Base-by-base conservation (phyloP, 1,139 yeast species). In the Dujonia santamariae region DNA sequence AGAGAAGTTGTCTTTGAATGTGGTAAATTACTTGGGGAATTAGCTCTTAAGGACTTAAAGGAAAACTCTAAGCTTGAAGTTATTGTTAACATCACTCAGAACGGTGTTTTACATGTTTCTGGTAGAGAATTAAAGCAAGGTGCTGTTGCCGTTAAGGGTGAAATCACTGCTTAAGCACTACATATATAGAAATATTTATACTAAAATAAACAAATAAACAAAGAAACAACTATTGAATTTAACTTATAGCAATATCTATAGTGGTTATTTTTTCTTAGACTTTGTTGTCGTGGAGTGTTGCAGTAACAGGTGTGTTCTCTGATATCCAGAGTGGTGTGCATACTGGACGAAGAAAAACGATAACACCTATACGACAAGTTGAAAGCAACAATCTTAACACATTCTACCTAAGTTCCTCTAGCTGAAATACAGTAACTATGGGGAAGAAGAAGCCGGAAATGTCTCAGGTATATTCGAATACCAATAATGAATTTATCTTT, bases 61-160 rank as follows among this genome's bases (percentile, higher is more conserved):
- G 79, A 83, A 39, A 82, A 84, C 51, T 59, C 75, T 45, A 68
- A 72, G 52, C 75, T 90, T 47, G 96, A 92, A 66, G 80, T 90
- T 37, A 75, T 78, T 48, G 76, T 90, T 49, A 88, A 85, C 70
- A 80, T 92, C 52, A 82, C 87, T 51, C 85, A 79, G 57, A 95
- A 86, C 39, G 90, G 95, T 51, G 75, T 78, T 50, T 74, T 92
- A 54, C 86, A 82, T 56, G 78, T 88, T 43, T 77, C 86, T 45
- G 96, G 87, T 36, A 82, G 96, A 62, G 92, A 83, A 59, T 71
- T 78, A 56, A 80, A 80, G 62, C 78, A 80, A 48, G 94, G 90
- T 30, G 69, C 69, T 28, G 63, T 59, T 41, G 73, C 73, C 33
- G 76, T 63, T 32, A 75, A 68, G 54, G 78, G 78, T 39, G 79